Conservation (phyloP, 257 asterid genomes). For the Solanum commersonii region DNA sequence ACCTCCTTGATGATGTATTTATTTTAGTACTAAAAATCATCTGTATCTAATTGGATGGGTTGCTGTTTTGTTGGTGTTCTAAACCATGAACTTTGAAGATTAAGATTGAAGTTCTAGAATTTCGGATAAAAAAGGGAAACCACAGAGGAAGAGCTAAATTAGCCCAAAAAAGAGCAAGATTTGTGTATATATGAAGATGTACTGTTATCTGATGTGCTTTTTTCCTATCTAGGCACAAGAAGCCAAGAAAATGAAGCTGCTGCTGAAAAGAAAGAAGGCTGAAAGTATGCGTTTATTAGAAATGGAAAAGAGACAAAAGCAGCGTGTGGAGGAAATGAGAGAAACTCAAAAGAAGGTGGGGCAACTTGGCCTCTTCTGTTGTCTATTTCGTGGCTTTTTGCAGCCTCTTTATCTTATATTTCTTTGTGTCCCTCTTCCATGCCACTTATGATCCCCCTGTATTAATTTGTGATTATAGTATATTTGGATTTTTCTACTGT, state of each 20-base stretch:
- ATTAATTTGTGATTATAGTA: neutral
- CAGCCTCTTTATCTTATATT: neutral
- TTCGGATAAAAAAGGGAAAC: neutral
- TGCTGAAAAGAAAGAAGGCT: constrained; percentile 64
- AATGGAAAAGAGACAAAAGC: constrained; percentile 89
- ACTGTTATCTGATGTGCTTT: neutral
- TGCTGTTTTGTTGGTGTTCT: neutral
- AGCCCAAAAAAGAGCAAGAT: neutral
- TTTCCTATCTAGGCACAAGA: constrained; percentile 64
- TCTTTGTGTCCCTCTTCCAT: neutral
- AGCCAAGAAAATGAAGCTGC: constrained; percentile 43
- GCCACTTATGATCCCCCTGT: neutral
- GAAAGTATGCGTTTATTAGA: constrained; percentile 72
- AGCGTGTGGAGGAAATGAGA: constrained; percentile 83
- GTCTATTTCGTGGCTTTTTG: neutral
- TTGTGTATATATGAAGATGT: neutral
- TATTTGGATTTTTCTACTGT: neutral
- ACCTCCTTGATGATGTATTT: no score
- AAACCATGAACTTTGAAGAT: neutral
- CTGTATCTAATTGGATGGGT: neutral
- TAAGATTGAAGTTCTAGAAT: neutral
- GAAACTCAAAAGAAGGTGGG: constrained; percentile 69
- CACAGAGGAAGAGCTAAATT: neutral
- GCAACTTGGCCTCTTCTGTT: neutral
- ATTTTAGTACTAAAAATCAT: no score